Base-by-base conservation (phyloP, 495 filamentous ascomycete species). In the Schizothecium vesticola region DNA sequence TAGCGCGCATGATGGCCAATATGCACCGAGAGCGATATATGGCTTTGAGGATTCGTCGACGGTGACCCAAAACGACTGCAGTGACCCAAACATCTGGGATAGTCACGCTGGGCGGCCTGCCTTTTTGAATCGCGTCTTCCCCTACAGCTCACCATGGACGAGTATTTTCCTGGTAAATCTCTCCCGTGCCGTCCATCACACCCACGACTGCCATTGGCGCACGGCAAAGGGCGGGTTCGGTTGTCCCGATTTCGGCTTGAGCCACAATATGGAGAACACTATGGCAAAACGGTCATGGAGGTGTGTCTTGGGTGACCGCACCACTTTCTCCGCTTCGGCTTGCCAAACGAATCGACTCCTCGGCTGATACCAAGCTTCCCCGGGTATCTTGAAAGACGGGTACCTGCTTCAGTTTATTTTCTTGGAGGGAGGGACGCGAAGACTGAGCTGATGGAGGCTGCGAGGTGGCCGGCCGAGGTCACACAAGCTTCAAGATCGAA, bases 21-120 rank as follows among this genome's bases (percentile, higher is more conserved):
- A 4, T 82, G 69, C 58, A 84, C 25, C 24, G 36, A 56, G 31
- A 16, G 13, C 13, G 13, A 16, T 16, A 19, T 16, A 9, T 51
- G 19, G 2, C 43, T 19, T 6, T 2, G 43, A 51, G 43, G 16
- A n/a, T 2, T 51, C 5, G 43, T 51, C 43, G 36, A 43, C 36
- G n/a, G 6, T 51, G 43, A 51, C 1, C 11, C 11, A 10, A 33
- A 33, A 33, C 28, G 31, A 51, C 43, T n/a, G 43, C 43, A 16
- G 43, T 5, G 19, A 51, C 4, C 16, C 43, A 51, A n/a, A 13
- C 43, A n/a, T 51, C 43, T 16, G 33, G 13, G 33, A n/a, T 9
- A 1, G n/a, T n/a, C 1, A 6, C 43, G 43, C 43, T n/a, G 43
- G 43, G 43, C 19, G 2, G 2, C 6, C 19, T 51, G 16, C 16